Conservation (phyloP, 108 stramenopile species). For the Pseudonitzschia delicatissima region DNA sequence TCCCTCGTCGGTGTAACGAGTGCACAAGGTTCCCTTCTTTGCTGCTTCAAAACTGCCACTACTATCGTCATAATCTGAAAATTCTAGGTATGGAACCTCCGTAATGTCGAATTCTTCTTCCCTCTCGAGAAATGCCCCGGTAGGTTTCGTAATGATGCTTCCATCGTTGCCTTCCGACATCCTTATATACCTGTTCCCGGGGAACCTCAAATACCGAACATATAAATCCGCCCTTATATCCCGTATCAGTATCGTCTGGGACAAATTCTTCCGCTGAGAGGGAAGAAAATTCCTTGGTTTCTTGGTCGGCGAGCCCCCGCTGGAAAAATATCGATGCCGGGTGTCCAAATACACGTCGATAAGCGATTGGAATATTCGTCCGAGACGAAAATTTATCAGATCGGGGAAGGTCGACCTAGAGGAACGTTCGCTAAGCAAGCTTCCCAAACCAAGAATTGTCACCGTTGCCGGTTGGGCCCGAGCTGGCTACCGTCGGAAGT, state of each 20-base stretch:
- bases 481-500: neutral
- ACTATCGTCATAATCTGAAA: neutral
- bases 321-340: conserved; percentile 85
- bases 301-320: conserved; percentile 52
- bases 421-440: conserved; percentile 62
- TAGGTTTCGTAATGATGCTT: conserved; percentile 21
- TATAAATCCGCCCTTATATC: conserved; percentile 39
- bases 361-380: conserved; percentile 54
- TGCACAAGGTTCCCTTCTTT: conserved; percentile 56
- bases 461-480: conserved; percentile 9
- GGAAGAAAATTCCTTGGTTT: conserved; percentile 73
- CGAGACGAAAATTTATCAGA: conserved; percentile 72
- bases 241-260: neutral
- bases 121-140: conserved; percentile 44
- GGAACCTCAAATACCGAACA: conserved; percentile 79
- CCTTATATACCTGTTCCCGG: conserved; percentile 29
- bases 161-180: conserved; percentile 3
- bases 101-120: conserved; percentile 74
- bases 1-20: conserved; percentile 60
- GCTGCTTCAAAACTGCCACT: neutral
- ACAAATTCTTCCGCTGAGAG: conserved; percentile 58
- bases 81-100: neutral
- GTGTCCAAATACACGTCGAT: conserved; percentile 81
- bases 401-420: conserved; percentile 74
- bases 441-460: conserved; percentile 83